Evolutionary conservation across 306 rosid genomes (phyloP).

Genomic region (Argentina anserina): DNA sequence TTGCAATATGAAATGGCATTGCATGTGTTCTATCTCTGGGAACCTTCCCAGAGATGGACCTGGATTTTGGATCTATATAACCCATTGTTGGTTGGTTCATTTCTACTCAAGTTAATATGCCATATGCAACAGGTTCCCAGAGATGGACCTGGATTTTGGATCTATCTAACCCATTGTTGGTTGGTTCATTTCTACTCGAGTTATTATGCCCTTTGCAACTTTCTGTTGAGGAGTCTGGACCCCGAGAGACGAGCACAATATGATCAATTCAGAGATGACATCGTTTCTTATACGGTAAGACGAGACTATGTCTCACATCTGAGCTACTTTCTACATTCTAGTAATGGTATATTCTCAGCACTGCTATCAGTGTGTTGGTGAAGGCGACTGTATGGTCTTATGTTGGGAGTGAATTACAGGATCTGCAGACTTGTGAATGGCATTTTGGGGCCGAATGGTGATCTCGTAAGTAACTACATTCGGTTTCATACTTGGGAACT

Average conservation of each 20-base stretch:
- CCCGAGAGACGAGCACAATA: background rate
- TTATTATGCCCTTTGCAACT: background rate
- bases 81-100: background rate
- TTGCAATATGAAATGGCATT: too few relatives aligned
- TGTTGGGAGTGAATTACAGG: background rate
- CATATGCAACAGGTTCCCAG: too few relatives aligned
- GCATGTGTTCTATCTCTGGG: background rate
- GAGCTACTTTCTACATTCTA: background rate
- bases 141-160: too few relatives aligned
- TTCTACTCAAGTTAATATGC: background rate
- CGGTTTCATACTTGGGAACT: background rate
- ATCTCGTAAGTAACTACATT: background rate
- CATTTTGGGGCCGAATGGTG: background rate
- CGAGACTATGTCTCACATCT: background rate
- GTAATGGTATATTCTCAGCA: background rate
- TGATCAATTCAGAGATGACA: background rate
- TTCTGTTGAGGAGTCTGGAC: background rate
- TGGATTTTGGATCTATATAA: background rate
- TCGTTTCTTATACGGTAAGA: background rate
- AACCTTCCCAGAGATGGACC: background rate
- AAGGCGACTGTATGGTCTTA: background rate
- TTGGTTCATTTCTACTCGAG: background rate
- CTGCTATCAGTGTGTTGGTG: background rate
- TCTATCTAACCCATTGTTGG: background rate
- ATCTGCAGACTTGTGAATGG: background rate